Percentiles rank a stretch among this genome's conserved stretches.
phyloP scores from a whole-genome alignment of 306 rosid genomes.

The Citrullus mucosospermus region DNA sequence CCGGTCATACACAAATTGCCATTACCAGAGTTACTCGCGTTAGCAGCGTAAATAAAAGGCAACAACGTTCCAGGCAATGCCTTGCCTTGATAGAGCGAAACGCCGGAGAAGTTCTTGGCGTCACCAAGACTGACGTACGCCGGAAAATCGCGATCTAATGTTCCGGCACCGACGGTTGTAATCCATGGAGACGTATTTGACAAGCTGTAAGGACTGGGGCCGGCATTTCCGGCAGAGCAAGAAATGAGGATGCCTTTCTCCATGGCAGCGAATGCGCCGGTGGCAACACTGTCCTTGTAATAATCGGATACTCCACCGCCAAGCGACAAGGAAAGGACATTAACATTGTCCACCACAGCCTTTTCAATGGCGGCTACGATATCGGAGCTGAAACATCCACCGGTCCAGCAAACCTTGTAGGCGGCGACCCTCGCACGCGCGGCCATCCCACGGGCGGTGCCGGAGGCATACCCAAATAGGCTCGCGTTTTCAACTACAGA shows the following conservation, averaged over 20 bases:
- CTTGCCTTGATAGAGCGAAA: constrained; percentile 33
- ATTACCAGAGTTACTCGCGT: constrained; percentile 28
- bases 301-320: constrained; percentile 46
- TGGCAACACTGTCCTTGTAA: constrained; percentile 33
- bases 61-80: constrained; percentile 9
- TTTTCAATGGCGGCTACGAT: constrained; percentile 56
- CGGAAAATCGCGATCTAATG: constrained; percentile 77
- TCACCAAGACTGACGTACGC: constrained; percentile 48
- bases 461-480: constrained; percentile 46
- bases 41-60: constrained; percentile 42
- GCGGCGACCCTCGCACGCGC: constrained; percentile 46
- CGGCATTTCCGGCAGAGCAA: constrained; percentile 60
- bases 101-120: constrained; percentile 54
- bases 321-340: constrained; percentile 61
- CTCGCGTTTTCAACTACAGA: constrained; percentile 34
- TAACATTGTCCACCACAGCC: constrained; percentile 56
- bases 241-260: constrained; percentile 65
- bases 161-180: constrained; percentile 81
- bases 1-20: constrained; percentile 33
- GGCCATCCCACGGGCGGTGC: constrained; percentile 86
- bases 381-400: constrained; percentile 43
- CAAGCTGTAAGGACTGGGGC: constrained; percentile 30
- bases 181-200: constrained; percentile 85
- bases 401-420: constrained; percentile 65
- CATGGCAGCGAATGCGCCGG: constrained; percentile 71